Evolutionary conservation across 768 basidiomycete species (phyloP), one percentile per base, ranked within the genome.

Genomic region (Leccinum truebloodii): DNA sequence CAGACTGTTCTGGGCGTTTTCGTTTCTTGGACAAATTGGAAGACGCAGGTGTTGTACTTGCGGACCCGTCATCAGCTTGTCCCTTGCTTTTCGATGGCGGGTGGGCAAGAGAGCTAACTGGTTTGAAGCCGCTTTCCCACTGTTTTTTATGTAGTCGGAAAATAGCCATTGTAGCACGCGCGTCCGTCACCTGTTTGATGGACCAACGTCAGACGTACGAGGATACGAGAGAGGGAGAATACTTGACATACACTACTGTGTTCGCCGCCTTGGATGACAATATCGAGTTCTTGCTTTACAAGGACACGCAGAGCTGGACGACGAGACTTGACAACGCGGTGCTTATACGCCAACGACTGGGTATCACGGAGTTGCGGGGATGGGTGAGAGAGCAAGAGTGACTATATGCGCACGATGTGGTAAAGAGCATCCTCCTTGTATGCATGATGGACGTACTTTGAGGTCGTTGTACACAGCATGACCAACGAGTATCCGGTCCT

Each of bases 401-500:
- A 88, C 86, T 69, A 7, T 53, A 60, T 52, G 46, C 4, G 65
- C 1, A 35, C 3, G 1, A 28, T 16, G 12, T 48, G 22, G 10
- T 52, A 32, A 53, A 46, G 9, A 16, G n/a, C 10, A 6, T 26
- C 1, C 22, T 3, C 41, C 18, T 1, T 34, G 4, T 50, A 26
- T 52, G 46, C 22, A 3, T 14, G 22, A 7, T 16, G 2, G 1
- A 51, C 61, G 7, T 41, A 69, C 94, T 78, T 92, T 92, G 35
- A 97, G 79, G 77, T 98, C 96, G 65, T 98, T 93, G 69, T 87
- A 80, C 6, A 99, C 79, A 0, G 96, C 95, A 71, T 98, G 97
- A 1, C 95, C 97, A 8, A 98, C 80, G 13, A 98, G 73, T 48
- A 95, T 84, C 52, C 88, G 81, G 57, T 88, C 92, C 62, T 90